Evolutionary conservation across 495 filamentous ascomycete species (phyloP).

Genomic region (Penicillium canescens): DNA sequence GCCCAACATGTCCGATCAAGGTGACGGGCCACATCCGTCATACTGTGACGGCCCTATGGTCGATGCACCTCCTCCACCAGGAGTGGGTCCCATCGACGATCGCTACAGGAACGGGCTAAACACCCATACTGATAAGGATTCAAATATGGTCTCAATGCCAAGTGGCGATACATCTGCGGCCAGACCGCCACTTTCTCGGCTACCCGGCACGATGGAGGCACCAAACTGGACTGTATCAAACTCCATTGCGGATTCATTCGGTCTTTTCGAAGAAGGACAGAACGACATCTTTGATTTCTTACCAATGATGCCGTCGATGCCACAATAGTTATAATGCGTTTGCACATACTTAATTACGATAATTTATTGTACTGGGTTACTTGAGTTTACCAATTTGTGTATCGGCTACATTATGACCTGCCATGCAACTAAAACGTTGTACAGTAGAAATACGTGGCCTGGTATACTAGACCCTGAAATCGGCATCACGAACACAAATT

Average conservation of each 20-base stretch:
- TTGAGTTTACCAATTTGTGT: no score
- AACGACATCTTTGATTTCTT: constrained; percentile 48
- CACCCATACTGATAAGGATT: constrained; percentile 23
- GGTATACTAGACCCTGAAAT: neutral
- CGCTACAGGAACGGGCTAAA: constrained; percentile 19
- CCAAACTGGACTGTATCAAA: constrained; percentile 46
- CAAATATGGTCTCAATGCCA: constrained; percentile 20
- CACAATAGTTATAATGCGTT: constrained; percentile 16
- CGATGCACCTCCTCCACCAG: constrained; percentile 20
- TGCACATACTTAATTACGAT: neutral
- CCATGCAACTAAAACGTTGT: no score
- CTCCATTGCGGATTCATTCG: constrained; percentile 45
- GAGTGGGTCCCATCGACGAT: constrained; percentile 20
- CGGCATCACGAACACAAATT: neutral
- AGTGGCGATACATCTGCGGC: constrained; percentile 21
- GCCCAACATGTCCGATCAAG: constrained; percentile 17
- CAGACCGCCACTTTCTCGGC: constrained; percentile 31
- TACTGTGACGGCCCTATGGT: constrained; percentile 21
- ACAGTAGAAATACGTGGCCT: neutral
- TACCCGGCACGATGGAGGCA: constrained; percentile 39
- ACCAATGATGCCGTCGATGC: constrained; percentile 42
- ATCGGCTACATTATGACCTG: no score
- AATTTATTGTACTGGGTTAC: no score
- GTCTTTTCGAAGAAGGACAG: constrained; percentile 46
- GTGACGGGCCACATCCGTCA: constrained; percentile 13